Base-by-base conservation (phyloP, 1,284 basidiomycete genomes). In the Pseudozyma sp. region DNA sequence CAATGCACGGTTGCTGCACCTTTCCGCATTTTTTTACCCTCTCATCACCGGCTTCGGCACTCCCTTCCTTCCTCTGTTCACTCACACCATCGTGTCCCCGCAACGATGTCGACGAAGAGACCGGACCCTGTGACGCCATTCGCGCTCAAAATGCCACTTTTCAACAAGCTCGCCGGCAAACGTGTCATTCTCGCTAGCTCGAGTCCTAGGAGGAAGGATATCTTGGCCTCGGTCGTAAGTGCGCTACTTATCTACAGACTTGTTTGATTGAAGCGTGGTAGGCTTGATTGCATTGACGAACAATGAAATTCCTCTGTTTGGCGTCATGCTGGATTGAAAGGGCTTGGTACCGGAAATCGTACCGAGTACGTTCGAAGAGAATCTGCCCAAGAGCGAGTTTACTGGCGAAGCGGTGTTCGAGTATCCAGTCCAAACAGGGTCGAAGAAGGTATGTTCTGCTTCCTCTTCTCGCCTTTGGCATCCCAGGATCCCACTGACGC, bases 351-450 rank as follows among this genome's bases (percentile, higher is more conserved):
- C 94, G 1, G 93, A 97, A 83, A 89, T 97, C 63, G 88, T 97
- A 0, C 92, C 94, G 0, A 96, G 94, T 2, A 92, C 89, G 0
- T 98, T 98, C 76, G 89, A 90, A 42, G 96, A 98, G 85, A 88
- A 95, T 80, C 87, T 98, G 14, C 88, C 90, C 0, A 87, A 92
- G 52, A 86, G 86, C 18, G 88, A 89, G 3, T 98, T 86, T 65
- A 80, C 91, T 64, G 90, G 90, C 31, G 89, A 93, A 70, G 88
- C 92, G 4, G 73, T 77, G 16, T 92, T 93, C 65, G 94, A 97
- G 83, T 98, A 99, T 84, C 93, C 95, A 0, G 93, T 97, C 6
- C 91, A 95, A 9, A 98, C 95, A 0, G 94, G 94, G 2, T 91
- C 90, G 1, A 92, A 95, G 76, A 98, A 97, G 87, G 71, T 66